Evolutionary conservation across 192 early-diverging fungal genomes (phyloP).

Genomic region (Podila epigama): DNA sequence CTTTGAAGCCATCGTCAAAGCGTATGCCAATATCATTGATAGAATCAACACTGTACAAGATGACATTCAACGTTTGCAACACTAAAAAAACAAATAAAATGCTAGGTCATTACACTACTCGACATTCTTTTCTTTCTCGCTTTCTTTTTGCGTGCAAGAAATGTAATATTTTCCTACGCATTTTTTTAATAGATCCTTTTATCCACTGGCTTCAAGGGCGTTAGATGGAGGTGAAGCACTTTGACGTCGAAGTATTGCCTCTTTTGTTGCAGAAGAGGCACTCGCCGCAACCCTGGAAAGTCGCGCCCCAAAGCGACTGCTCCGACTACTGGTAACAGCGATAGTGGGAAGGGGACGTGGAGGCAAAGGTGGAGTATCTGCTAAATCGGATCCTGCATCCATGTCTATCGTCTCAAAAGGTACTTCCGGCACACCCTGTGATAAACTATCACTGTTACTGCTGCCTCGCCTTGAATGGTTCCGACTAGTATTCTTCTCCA

Average conservation of each 20-base stretch:
- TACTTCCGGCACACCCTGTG: background rate
- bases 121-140: background rate
- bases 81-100: background rate
- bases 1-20: constrained; percentile 36
- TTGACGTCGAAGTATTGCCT: background rate
- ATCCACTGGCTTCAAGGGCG: constrained; percentile 17
- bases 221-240: background rate
- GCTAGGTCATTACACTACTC: too few species aligned
- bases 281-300: background rate
- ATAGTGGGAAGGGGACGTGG: background rate
- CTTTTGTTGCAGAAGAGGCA: background rate
- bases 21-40: constrained; percentile 31
- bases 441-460: background rate
- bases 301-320: background rate
- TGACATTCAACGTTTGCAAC: constrained; percentile 29
- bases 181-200: background rate
- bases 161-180: background rate
- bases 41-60: constrained; percentile 36
- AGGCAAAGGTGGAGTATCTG: background rate
- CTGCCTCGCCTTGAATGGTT: background rate
- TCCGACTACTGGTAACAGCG: background rate
- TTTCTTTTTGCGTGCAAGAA: background rate
- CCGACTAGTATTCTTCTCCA: background rate
- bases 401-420: background rate
- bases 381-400: background rate